Evolutionary conservation across 1,284 basidiomycete species (phyloP), one percentile per base, ranked within the genome.

Genomic region (Fereydounia khargensis): DNA sequence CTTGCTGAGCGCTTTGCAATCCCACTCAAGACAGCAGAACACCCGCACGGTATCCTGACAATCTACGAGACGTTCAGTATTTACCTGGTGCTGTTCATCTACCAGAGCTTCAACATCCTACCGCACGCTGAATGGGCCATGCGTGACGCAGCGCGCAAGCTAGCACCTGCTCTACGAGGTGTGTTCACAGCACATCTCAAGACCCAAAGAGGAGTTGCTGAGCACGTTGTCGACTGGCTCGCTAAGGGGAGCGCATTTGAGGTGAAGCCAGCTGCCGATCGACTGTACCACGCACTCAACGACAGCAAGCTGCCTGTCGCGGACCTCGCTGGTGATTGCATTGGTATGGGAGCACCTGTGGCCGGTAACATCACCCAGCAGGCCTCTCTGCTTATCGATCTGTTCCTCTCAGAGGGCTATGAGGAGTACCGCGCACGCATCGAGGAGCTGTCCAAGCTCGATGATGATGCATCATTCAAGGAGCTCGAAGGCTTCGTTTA

Each of bases 21-120:
- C 38, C 76, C 80, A 14, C 78, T 91, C 47, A 88, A 87, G 77
- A 82, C 81, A 0, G 79, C 80, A 36, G 59, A 79, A 8, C 71
- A 81, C 21, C 78, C 80, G 6, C 73, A 77, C 20, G 87, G 85
- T 21, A 77, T 79, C 31, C 85, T 84, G 65, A 85, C 84, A 1
- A n/a, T 36, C 2, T 21, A 28, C 11, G 43, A 58, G 35, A 41
- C 55, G 3, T 35, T 31, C n/a, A 20, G 17, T n/a, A 13, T 24
- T 19, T 32, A 54, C n/a, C 19, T 43, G 8, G 45, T 39, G 19
- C 43, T 55, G 39, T 57, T 54, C 49, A 38, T 57, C 35, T 55
- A 48, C 43, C 27, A 36, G 20, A 31, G 30, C 16, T 58, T 58
- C 41, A 39, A 56, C 34, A 87, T 46, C 87, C 87, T 73, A 76